Base-by-base conservation (phyloP, 352 stramenopile genomes). In the Nothophytophthora sp. region DNA sequence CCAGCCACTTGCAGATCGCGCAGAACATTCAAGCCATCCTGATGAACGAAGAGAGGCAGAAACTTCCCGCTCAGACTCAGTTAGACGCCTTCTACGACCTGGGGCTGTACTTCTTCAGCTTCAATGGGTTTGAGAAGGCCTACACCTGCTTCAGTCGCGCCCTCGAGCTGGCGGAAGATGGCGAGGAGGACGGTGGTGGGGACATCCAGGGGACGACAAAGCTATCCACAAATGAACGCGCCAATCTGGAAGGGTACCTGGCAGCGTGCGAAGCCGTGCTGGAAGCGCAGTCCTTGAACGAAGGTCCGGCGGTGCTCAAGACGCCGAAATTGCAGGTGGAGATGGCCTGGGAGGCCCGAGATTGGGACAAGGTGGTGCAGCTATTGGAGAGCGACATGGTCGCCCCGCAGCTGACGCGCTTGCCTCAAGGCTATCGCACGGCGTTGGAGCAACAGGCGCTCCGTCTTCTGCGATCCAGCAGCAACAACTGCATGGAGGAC, bases 31-130 rank as follows among this genome's bases (percentile, higher is more conserved):
- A 88, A 47, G 61, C 55, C 16, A 67, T 71, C 10, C 57, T 87
- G 13, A 57, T 70, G 23, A 73, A 80, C 18, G 74, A 86, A 15
- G 58, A 80, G 29, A 63, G 73, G 18, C 61, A 76, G 16, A 55
- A 61, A 28, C 59, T 90, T 1, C 30, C 65, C 8, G 29, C 50
- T 12, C 70, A 80, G 41, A 64, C 62, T 2, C 78, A 87, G 40
- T 54, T 86, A 35, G 74, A 89, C 10, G 77, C 80, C 9, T 88
- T 76, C 55, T 80, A 73, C 44, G 81, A 92, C 45, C 60, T 92
- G 1, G 79, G 73, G 0, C 42, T 81, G 23, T 92, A 90, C 32
- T 92, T 86, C 45, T 92, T 92, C 60, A 87, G 65, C 62, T 89
- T 92, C 39, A 77, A 71, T 25, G 72, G 72, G 2, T 90, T 82